Evolutionary conservation across 176 grass and related monocot genomes (phyloP), one percentile per base, ranked within the genome.

Genomic region (Melocanna baccifera): DNA sequence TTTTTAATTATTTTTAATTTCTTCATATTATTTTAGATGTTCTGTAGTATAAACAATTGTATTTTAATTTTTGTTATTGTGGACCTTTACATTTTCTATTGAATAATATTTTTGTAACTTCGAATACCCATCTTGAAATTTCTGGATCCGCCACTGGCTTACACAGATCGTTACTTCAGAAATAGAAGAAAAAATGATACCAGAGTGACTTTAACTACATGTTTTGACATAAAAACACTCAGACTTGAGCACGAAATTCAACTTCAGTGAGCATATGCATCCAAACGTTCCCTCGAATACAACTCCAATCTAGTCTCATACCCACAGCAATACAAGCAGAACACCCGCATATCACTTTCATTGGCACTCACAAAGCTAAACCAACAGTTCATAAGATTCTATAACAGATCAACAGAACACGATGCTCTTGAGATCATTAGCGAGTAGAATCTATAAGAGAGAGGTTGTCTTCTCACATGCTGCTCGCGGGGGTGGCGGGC

Each of bases 401-500:
- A 29, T 9, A 70, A 9, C 23, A 32, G 23, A 68, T 68, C 40
- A 50, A 50, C 61, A 46, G 9, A 4, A 69, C 39, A 8, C 5
- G 40, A 74, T 71, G 55, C 4, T 36, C 30, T 2, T 14, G 39
- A n/a, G 22, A 62, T 41, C 16, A 20, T 25, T 23, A 20, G 5
- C 29, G 52, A 77, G 50, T 1, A 39, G 26, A 43, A 7, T 10
- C 34, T 16, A 23, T 1, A 46, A 51, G 10, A 32, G 58, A 57
- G 37, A 65, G 59, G 34, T 4, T 6, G 0, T 36, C 11, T 46
- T 22, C 76, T 86, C 80, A 99, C 93, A 84, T 96, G 97, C 85
- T 99, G 96, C 81, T 96, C 96, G 12, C 93, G 89, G 18, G 97
- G 91, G 30, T 96, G 86, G 19, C 86, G 92, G n/a, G 89, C 76